These are phyloP conservation scores for Cichorium intybus DNA, from an alignment of 140 eudicot species.

Conservation along the genomic window DNA sequence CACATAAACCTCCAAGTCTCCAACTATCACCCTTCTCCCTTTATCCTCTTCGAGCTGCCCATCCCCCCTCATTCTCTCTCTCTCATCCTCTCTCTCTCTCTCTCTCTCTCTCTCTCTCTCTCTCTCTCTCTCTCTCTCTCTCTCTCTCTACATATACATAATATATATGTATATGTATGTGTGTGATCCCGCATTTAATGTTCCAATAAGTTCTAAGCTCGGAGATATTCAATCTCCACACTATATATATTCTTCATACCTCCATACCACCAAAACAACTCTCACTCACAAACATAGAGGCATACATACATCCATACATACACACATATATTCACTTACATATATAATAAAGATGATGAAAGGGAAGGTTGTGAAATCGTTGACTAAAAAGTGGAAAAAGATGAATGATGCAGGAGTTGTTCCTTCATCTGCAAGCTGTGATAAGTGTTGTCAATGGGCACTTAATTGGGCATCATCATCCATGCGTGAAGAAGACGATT, in stretches of 20 bases:
- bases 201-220: conserved; percentile 25
- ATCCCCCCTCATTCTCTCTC: conserved; percentile 20
- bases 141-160: not conserved
- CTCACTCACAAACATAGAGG: conserved; percentile 12
- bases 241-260: conserved; percentile 38
- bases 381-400: conserved; percentile 58
- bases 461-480: conserved; percentile 45
- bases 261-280: conserved; percentile 38
- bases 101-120: conserved; percentile 7
- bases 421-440: conserved; percentile 39
- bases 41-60: conserved; percentile 31
- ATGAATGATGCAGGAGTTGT: conserved; percentile 43
- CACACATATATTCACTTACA: conserved; percentile 4
- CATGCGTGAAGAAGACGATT: conserved; percentile 44
- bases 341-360: conserved; percentile 36
- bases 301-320: not conserved
- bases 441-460: conserved; percentile 63
- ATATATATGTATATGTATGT: conserved; percentile 3
- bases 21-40: conserved; percentile 34
- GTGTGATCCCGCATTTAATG: conserved; percentile 40
- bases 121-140: not conserved
- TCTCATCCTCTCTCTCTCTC: not conserved
- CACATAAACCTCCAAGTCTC: conserved; percentile 33
- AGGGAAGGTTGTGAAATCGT: conserved; percentile 45
- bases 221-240: conserved; percentile 32